A percentile compares a stretch with the other conserved stretches of the same genome.
Conservation (phyloP, 257 asterid species). For the Euphrasia confusa region DNA sequence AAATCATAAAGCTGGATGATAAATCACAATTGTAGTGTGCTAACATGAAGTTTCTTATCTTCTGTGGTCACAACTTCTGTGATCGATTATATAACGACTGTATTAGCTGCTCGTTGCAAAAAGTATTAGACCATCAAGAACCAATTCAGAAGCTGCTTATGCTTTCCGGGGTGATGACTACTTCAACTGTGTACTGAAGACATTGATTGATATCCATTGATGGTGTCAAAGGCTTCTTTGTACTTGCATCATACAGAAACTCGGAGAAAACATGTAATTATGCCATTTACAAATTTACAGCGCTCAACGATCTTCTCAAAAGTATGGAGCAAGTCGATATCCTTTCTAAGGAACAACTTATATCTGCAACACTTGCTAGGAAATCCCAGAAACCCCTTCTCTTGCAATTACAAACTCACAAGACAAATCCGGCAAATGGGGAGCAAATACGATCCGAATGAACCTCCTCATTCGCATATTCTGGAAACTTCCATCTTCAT, state of each 20-base stretch:
- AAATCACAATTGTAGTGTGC: background rate
- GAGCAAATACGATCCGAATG: slow-evolving; percentile 72
- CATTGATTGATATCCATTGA: background rate
- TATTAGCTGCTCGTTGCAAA: background rate
- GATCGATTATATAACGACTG: background rate
- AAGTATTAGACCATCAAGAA: background rate
- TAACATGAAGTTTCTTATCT: background rate
- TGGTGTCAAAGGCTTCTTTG: background rate
- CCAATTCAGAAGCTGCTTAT: too few relatives aligned
- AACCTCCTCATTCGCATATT: slow-evolving; percentile 50
- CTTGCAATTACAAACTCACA: slow-evolving; percentile 59
- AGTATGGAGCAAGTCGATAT: slow-evolving; percentile 7
- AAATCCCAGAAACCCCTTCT: slow-evolving; percentile 62
- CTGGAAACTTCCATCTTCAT: slow-evolving; percentile 25
- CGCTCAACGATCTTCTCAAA: slow-evolving; percentile 26
- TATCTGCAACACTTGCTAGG: background rate
- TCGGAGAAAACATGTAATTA: background rate
- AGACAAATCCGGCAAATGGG: slow-evolving; percentile 70
- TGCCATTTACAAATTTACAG: slow-evolving; percentile 11
- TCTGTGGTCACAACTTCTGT: too few relatives aligned
- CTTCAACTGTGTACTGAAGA: background rate
- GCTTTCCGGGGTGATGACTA: background rate
- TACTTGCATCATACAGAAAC: background rate
- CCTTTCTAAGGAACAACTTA: background rate
- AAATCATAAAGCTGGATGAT: background rate